Conservation (phyloP, 306 rosid genomes). For the Purshia tridentata region DNA sequence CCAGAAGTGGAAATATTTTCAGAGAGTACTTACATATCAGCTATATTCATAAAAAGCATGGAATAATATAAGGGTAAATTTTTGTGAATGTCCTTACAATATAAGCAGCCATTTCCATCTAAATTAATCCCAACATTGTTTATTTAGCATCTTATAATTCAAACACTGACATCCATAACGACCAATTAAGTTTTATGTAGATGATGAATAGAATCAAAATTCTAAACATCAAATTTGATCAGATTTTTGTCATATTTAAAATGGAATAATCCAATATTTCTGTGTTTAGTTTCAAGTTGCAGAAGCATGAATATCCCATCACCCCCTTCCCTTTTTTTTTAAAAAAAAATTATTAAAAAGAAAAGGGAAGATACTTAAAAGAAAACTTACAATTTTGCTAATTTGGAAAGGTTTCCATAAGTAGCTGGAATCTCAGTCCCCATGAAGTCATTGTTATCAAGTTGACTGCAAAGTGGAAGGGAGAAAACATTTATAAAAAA, state of each 20-base stretch:
- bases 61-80: not conserved
- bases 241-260: no score
- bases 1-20: not conserved
- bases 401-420: constrained; percentile 50
- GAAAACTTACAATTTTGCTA: constrained; percentile 74
- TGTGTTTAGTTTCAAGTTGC: no score
- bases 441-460: constrained; percentile 80
- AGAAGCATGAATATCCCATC: no score
- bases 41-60: not conserved
- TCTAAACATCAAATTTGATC: no score
- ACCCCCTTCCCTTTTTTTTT: not conserved
- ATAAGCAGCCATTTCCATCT: not conserved
- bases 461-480: constrained; percentile 64
- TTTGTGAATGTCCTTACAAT: not conserved
- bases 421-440: constrained; percentile 66
- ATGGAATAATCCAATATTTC: no score
- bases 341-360: not conserved
- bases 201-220: no score
- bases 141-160: no score
- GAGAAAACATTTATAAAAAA: not conserved
- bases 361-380: not conserved
- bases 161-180: no score
- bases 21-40: not conserved
- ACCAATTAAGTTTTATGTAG: no score
- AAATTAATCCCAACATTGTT: not conserved